Base-by-base conservation (phyloP, 176 grass and related monocot species). In the Dendrocalamus sinicus region DNA sequence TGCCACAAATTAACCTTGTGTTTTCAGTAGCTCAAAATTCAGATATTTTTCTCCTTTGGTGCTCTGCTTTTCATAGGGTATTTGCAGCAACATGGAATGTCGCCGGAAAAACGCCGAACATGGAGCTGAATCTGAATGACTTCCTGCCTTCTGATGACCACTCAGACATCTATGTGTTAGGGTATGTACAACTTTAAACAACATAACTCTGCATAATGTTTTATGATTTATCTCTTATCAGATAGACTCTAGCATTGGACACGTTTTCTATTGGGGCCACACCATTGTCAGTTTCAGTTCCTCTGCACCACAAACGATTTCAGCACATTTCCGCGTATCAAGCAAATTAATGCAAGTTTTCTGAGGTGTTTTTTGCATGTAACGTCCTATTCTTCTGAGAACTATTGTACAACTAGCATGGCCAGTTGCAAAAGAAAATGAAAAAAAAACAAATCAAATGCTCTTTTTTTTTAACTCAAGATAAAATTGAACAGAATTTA, bases 61-160 rank as follows among this genome's bases (percentile, higher is more conserved):
- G 14, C 44, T 48, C 30, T 80, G 67, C 10, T 11, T 79, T 12
- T 53, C 39, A 17, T 35, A 93, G 91, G 91, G 68, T 93, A 52
- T 90, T 90, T 81, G 85, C 88, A 37, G 85, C 88, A 9, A 93
- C 91, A 68, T 93, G 91, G 91, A 93, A 93, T 8, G 91, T 93
- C 1, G 88, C 81, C 4, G 91, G 91, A 14, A 90, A 90, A 22
- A 79, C 80, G 13, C 91, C 91, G 19, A 72, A 90, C 12, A 88
- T 77, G 81, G 88, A 39, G 39, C 72, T 93, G 41, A 79, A 79
- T 80, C 91, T 93, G 32, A 90, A 85, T 63, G 88, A 93, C n/a
- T 85, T 93, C 43, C 81, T 93, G 24, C 91, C 91, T 73, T 77
- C 80, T 26, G 81, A 93, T 73, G 91, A 93, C 37, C 35, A 90